These are phyloP conservation scores for Chlorella variabilis DNA, from an alignment of 163 green algal species.

Conservation along the genomic window DNA sequence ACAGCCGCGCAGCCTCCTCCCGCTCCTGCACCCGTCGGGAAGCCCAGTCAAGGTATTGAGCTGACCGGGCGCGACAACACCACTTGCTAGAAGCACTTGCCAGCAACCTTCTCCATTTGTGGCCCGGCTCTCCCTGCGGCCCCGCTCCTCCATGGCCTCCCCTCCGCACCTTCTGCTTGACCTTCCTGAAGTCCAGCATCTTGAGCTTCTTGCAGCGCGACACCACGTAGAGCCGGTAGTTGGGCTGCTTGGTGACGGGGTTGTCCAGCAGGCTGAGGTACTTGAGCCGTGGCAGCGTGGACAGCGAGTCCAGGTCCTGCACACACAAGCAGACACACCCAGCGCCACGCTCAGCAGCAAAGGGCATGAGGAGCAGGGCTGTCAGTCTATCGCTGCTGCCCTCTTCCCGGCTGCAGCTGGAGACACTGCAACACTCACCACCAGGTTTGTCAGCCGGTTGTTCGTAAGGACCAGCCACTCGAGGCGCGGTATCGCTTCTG, in stretches of 20 bases:
- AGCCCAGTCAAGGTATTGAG: background rate
- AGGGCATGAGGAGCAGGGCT: background rate
- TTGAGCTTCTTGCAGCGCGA: constrained; percentile 80
- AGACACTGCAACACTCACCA: constrained; percentile 51
- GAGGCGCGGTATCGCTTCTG: constrained; percentile 75
- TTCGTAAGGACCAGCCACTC: constrained; percentile 91
- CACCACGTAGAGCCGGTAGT: constrained; percentile 87
- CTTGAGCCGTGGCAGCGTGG: constrained; percentile 70
- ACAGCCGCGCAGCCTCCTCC: constrained; percentile 65
- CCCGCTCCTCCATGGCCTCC: too few species aligned
- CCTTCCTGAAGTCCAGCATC: constrained; percentile 94
- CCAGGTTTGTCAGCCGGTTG: constrained; percentile 90
- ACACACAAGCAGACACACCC: background rate
- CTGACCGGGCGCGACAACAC: background rate
- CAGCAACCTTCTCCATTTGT: too few species aligned
- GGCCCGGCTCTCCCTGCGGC: too few species aligned
- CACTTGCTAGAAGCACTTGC: too few species aligned
- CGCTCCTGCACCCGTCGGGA: constrained; percentile 66
- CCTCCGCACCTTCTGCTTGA: constrained; percentile 83
- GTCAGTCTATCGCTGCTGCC: background rate
- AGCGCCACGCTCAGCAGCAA: background rate
- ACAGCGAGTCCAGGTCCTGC: constrained; percentile 90
- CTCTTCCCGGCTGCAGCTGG: too few species aligned
- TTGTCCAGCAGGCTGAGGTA: constrained; percentile 93
- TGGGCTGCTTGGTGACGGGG: constrained; percentile 77